phyloP scores from a whole-genome alignment of 179 eudicot genomes.

The Beta lomatogona region DNA sequence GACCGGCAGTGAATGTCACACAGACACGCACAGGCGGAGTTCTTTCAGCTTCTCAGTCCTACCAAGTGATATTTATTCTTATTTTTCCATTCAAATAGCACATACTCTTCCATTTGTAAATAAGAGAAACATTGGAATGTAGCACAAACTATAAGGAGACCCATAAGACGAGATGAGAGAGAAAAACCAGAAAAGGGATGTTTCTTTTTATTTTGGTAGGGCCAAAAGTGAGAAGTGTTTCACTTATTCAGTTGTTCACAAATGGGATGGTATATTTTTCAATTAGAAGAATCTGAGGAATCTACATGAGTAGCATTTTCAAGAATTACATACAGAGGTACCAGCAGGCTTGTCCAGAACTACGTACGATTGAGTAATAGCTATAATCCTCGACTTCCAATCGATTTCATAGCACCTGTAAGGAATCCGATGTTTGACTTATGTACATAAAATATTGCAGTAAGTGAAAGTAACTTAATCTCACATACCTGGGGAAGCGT shows the following conservation, averaged over 20 bases:
- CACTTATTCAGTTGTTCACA: too few relatives aligned
- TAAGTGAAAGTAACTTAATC: not conserved
- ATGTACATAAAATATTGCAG: conserved; percentile 1
- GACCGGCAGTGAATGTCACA: too few relatives aligned
- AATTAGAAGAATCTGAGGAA: not conserved
- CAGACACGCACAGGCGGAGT: too few relatives aligned
- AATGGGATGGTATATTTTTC: not conserved
- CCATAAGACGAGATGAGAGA: too few relatives aligned
- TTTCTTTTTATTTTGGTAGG: too few relatives aligned
- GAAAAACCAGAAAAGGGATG: too few relatives aligned
- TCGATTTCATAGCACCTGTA: conserved; percentile 93
- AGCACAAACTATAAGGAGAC: too few relatives aligned
- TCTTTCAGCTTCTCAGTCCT: not conserved
- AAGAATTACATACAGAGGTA: conserved; percentile 69
- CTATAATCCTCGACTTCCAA: conserved; percentile 82
- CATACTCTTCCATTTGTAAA: too few relatives aligned
- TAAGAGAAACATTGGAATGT: too few relatives aligned
- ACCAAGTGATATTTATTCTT: not conserved
- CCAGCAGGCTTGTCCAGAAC: conserved; percentile 97
- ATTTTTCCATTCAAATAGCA: not conserved
- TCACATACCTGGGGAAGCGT: conserved; percentile 82
- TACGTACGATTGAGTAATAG: conserved; percentile 77
- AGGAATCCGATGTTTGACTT: conserved; percentile 20
- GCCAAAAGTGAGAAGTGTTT: too few relatives aligned
- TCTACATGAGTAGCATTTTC: conserved; percentile 4